These are phyloP conservation scores for Brasenia schreberi DNA, from an alignment of 164 flowering plant species.

Conservation along the genomic window DNA sequence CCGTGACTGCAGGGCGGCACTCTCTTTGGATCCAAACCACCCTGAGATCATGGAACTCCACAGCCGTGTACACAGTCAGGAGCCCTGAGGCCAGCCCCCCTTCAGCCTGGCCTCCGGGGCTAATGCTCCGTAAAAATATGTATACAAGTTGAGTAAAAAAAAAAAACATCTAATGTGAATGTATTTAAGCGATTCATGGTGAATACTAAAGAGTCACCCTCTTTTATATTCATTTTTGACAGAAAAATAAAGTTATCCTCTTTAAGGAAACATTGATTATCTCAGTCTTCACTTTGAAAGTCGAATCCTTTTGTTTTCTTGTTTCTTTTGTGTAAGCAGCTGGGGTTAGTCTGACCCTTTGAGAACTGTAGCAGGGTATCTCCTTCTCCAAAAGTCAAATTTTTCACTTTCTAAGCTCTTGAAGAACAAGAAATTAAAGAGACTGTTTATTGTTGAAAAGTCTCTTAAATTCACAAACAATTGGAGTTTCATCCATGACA, in stretches of 20 bases:
- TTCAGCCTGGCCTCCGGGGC: background rate
- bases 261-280: background rate
- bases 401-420: too few relatives aligned
- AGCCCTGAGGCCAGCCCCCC: slow-evolving; percentile 34
- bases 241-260: background rate
- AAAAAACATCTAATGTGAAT: background rate
- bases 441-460: too few relatives aligned
- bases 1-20: slow-evolving; percentile 91
- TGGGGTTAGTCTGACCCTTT: too few relatives aligned
- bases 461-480: too few relatives aligned
- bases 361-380: too few relatives aligned
- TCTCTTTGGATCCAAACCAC: slow-evolving; percentile 91
- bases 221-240: background rate
- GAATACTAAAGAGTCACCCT: background rate
- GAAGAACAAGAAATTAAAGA: too few relatives aligned
- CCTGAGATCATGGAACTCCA: slow-evolving; percentile 92
- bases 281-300: background rate
- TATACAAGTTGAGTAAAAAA: slow-evolving; percentile 7
- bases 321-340: too few relatives aligned
- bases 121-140: background rate
- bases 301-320: too few relatives aligned
- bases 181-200: background rate
- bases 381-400: too few relatives aligned
- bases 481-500: too few relatives aligned
- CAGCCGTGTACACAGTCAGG: slow-evolving; percentile 84